Percentiles rank a stretch among this genome's conserved stretches.
Evolutionary conservation across 2,329 filamentous ascomycete genomes (phyloP).

Genomic region (Hypoxylon sp.): DNA sequence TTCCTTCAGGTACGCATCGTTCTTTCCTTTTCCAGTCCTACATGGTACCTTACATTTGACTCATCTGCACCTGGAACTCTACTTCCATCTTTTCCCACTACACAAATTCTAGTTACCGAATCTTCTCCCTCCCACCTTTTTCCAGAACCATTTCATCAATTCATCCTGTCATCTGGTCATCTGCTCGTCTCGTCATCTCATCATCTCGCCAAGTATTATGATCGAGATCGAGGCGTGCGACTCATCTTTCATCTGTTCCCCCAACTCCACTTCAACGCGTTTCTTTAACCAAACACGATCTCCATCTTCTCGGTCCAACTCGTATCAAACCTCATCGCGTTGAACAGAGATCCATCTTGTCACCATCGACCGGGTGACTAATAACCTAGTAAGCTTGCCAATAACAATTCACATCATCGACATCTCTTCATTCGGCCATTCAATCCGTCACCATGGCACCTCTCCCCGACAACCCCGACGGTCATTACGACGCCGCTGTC

Average conservation of each 20-base stretch:
- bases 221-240: constrained; percentile 7
- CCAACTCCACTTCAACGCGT: constrained; percentile 7
- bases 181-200: not conserved
- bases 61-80: not conserved
- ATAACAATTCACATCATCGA: constrained; percentile 27
- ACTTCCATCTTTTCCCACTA: not conserved
- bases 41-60: not conserved
- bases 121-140: not conserved
- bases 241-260: constrained; percentile 13
- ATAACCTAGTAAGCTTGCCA: constrained; percentile 39
- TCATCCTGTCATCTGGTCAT: too few species aligned
- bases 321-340: constrained; percentile 28
- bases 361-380: constrained; percentile 31
- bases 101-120: not conserved
- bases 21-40: not conserved
- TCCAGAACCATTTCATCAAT: not conserved
- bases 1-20: constrained; percentile 3
- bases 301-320: constrained; percentile 10
- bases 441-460: constrained; percentile 36
- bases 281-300: constrained; percentile 18
- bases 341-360: constrained; percentile 37
- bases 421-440: constrained; percentile 1
- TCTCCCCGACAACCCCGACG: constrained; percentile 20
- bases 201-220: not conserved
- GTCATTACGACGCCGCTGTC: constrained; percentile 48